Evolutionary conservation across 345 rosid genomes (phyloP), one percentile per base, ranked within the genome.

Genomic region (Jatropha curcas): DNA sequence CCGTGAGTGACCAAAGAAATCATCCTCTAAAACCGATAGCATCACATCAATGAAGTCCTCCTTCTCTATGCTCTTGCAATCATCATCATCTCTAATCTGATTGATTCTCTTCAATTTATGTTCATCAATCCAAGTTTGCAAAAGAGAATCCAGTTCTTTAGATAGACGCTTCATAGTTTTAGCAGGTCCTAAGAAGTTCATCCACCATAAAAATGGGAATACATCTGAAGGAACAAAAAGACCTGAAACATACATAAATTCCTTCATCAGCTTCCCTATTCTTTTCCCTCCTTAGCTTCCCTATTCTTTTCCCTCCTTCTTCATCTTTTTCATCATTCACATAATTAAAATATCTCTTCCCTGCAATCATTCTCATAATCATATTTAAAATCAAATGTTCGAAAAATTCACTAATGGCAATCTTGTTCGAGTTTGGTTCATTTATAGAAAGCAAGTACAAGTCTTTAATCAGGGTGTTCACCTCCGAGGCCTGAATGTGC

Each of bases 41-140:
- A 78, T 55, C 60, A 78, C 74, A 63, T 78, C 74, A 3, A 73
- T 61, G 60, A 66, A 67, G 37, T 68, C 79, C 50, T 60, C 75
- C 25, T 63, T 71, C 20, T 56, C 65, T 43, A 41, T 39, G 10
- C 33, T 33, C 19, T 33, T 52, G 1, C 48, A 16, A 13, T 28
- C 58, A 5, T 37, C 37, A 3, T 22, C 39, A 39, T 39, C 43
- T 7, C 43, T 39, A 39, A 12, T 39, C 0, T 3, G 35, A 33
- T 64, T 46, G 4, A 55, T 8, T 57, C 62, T 73, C 65, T 72
- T 56, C 65, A 12, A 11, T 28, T 73, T 78, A 63, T 77, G 86
- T 60, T 82, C 83, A 24, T 76, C 72, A 25, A 83, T 74, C 86
- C 83, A 83, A 65, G 46, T 37, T 62, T 71, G 72, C 43, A 77